These are phyloP conservation scores for Trichoderma sp. DNA, from an alignment of 2,329 filamentous ascomycete genomes.

Conservation along the genomic window DNA sequence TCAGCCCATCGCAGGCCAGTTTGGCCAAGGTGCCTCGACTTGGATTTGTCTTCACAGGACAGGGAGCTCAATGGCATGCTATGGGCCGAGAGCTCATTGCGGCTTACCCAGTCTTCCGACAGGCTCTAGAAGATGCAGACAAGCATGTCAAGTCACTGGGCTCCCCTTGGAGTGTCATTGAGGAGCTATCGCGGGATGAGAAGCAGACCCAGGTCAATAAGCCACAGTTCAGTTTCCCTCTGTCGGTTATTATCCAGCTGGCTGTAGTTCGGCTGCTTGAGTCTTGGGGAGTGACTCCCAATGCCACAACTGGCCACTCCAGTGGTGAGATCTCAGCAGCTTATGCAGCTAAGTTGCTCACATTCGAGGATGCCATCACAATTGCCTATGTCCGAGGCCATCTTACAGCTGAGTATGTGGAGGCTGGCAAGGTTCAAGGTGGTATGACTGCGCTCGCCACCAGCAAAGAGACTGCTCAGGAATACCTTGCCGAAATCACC, in stretches of 20 bases:
- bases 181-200: slow-evolving; percentile 5
- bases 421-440: background rate
- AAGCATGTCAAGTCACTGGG: background rate
- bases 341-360: background rate
- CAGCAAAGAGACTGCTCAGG: slow-evolving; percentile 27
- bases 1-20: background rate
- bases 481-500: background rate
- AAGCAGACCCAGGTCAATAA: background rate
- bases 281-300: background rate
- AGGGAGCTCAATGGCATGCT: slow-evolving; percentile 12
- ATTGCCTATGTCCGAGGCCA: background rate
- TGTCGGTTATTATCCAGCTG: background rate
- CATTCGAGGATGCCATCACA: slow-evolving; percentile 4
- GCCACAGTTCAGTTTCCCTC: slow-evolving; percentile 1
- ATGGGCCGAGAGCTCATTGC: slow-evolving; percentile 3
- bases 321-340: slow-evolving; percentile 22
- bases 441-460: slow-evolving; percentile 32
- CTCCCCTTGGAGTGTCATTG: background rate
- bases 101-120: background rate
- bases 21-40: background rate
- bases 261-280: slow-evolving; percentile 9
- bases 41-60: slow-evolving; percentile 11
- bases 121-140: background rate
- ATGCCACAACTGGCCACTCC: slow-evolving; percentile 15
- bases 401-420: background rate